Evolutionary conservation across 345 rosid species (phyloP), one percentile per base, ranked within the genome.

Genomic region (Populus davidiana): DNA sequence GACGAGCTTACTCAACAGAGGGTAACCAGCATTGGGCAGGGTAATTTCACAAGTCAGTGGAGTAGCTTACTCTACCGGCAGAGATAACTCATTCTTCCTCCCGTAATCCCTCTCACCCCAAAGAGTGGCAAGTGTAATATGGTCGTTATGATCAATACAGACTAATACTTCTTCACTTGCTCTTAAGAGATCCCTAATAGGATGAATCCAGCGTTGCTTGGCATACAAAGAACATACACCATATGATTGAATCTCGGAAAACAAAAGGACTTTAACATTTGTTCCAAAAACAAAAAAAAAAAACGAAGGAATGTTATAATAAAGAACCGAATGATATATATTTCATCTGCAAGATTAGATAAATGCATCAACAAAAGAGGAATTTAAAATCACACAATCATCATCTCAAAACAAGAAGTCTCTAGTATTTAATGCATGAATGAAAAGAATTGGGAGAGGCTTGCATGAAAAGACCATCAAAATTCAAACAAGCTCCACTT

Each of bases 151-250:
- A 9, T 54, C 16, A 38, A 13, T 6, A 27, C 31, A 35, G 43
- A 43, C 43, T 17, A 74, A 47, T 39, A 81, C 65, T 69, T 77
- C 65, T 44, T 11, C 2, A 49, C 52, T 54, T 21, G 38, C 21
- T 69, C 10, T 25, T 56, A 74, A 74, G 64, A 41, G 21, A 72
- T 67, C 52, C 69, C 50, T 38, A 65, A 44, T 10, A 64, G 35
- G 47, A 62, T n/a, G 49, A 64, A 69, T 13, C 52, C 38, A 43
- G 54, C 73, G 13, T 50, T 65, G 64, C 81, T 31, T 71, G 72
- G 75, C 47, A 18, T 23, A 29, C 70, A 70, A 27, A 70, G 49
- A 71, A 23, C 39, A 27, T 12, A 43, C 23, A 33, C 44, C 44
- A 41, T 23, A 17, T 39, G 13, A 35, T 38, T 12, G 73, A 56